phyloP scores from a whole-genome alignment of 2,329 filamentous ascomycete species.

The Hirsutella minnesotensis region DNA sequence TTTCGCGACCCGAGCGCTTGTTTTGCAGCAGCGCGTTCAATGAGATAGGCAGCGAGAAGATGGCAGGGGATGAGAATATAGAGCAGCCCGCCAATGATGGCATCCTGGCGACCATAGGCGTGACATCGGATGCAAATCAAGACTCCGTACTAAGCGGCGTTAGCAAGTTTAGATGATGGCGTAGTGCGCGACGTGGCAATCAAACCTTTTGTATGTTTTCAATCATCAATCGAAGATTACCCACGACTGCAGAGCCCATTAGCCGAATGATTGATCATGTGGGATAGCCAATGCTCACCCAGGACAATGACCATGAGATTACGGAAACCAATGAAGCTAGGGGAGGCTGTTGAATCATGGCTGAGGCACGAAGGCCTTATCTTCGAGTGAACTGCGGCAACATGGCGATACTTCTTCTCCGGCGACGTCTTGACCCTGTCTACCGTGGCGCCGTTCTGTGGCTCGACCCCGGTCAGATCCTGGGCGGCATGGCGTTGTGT shows the following conservation, averaged over 20 bases:
- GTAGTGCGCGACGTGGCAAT: neutral
- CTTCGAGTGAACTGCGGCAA: conserved; percentile 71
- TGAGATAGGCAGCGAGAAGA: conserved; percentile 78
- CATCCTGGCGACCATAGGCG: conserved; percentile 69
- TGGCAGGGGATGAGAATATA: conserved; percentile 86
- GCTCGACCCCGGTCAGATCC: conserved; percentile 15
- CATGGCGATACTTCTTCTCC: conserved; percentile 72
- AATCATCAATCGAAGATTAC: conserved; percentile 87
- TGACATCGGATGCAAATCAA: conserved; percentile 86
- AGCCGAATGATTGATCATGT: neutral
- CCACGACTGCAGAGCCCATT: conserved; percentile 53
- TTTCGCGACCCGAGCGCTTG: conserved; percentile 61
- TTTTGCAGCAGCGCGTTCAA: conserved; percentile 72
- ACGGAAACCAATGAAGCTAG: conserved; percentile 86
- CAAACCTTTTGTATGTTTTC: conserved; percentile 88
- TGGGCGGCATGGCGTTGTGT: conserved; percentile 11
- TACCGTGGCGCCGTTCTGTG: conserved; percentile 10
- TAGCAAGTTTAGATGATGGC: neutral
- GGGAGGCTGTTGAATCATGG: conserved; percentile 61
- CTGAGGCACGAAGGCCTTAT: conserved; percentile 70
- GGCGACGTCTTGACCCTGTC: conserved; percentile 10
- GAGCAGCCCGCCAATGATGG: conserved; percentile 63
- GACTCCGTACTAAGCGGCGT: conserved; percentile 68
- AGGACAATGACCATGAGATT: conserved; percentile 94
- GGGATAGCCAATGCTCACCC: conserved; percentile 36